Evolutionary conservation across 345 rosid species (phyloP).

Genomic region (Draba incana): DNA sequence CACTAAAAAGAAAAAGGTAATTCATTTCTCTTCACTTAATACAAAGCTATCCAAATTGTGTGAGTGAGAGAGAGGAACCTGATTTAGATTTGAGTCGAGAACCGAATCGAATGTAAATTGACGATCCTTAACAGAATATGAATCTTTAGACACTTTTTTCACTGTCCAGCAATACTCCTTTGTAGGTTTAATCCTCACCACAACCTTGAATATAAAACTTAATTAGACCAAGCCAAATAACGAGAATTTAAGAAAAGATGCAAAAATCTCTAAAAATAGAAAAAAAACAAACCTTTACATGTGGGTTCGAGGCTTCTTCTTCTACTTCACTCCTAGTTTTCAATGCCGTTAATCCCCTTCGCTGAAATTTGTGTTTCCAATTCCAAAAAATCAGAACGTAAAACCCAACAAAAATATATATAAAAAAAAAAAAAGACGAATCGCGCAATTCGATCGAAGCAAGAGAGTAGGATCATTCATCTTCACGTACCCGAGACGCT

Average conservation of each 20-base stretch:
- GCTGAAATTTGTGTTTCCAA: constrained; percentile 13
- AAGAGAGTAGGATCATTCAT: background rate
- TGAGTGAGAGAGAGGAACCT: constrained; percentile 50
- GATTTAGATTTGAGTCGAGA: constrained; percentile 71
- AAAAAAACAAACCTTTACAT: constrained; percentile 61
- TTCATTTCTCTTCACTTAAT: background rate
- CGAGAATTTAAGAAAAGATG: constrained; percentile 1
- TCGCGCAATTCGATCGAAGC: background rate
- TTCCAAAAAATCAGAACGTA: background rate
- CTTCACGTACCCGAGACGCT: constrained; percentile 31
- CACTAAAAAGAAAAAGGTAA: background rate
- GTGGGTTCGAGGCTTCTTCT: constrained; percentile 50
- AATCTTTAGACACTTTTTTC: constrained; percentile 61
- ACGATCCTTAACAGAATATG: constrained; percentile 63
- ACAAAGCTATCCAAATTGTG: background rate
- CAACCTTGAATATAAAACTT: constrained; percentile 51
- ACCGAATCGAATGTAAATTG: constrained; percentile 76
- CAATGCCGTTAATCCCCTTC: constrained; percentile 44
- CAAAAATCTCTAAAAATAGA: constrained; percentile 1
- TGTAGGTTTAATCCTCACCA: constrained; percentile 73
- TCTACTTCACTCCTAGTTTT: constrained; percentile 40
- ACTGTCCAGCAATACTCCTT: constrained; percentile 50
- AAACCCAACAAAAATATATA: background rate
- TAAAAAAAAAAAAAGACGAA: background rate
- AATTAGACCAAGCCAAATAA: background rate